Evolutionary conservation across 768 basidiomycete species (phyloP).

Genomic region (Nidula microcarpa): DNA sequence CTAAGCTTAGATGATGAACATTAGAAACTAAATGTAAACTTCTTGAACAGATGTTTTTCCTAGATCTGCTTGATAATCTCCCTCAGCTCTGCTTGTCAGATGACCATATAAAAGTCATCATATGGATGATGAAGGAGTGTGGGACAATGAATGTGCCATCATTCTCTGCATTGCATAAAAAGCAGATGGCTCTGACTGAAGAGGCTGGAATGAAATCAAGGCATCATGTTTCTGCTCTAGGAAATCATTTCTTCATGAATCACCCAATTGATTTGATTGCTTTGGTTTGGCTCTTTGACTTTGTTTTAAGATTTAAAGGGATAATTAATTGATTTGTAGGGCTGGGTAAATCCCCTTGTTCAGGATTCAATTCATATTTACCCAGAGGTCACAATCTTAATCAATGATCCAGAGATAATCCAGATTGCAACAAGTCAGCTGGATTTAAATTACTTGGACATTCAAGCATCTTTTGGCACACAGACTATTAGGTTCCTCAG

Average conservation of each 20-base stretch:
- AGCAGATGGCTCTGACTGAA: neutral
- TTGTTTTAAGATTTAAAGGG: neutral
- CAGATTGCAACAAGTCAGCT: too few relatives aligned
- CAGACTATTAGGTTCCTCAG: too few relatives aligned
- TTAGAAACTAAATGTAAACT: neutral
- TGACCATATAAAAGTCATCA: slow-evolving; percentile 22
- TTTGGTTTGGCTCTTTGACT: slow-evolving; percentile 8
- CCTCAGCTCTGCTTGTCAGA: slow-evolving; percentile 26
- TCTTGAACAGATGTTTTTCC: slow-evolving; percentile 12
- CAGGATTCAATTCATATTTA: slow-evolving; percentile 15
- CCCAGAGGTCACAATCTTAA: slow-evolving; percentile 13
- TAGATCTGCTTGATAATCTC: slow-evolving; percentile 26
- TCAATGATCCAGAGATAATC: too few relatives aligned
- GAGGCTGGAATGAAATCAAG: neutral
- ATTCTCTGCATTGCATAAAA: slow-evolving; percentile 5
- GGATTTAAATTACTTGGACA: too few relatives aligned
- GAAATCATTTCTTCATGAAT: slow-evolving; percentile 21
- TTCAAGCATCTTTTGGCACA: too few relatives aligned
- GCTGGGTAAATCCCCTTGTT: slow-evolving; percentile 22
- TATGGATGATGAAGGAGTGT: slow-evolving; percentile 27
- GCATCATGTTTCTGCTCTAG: slow-evolving; percentile 1
- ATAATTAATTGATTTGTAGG: slow-evolving; percentile 9
- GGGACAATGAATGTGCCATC: slow-evolving; percentile 24
- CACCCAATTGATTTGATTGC: slow-evolving; percentile 8
- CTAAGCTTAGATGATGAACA: neutral